phyloP scores from a whole-genome alignment of 345 rosid genomes.

The Eucalyptus urophylla region DNA sequence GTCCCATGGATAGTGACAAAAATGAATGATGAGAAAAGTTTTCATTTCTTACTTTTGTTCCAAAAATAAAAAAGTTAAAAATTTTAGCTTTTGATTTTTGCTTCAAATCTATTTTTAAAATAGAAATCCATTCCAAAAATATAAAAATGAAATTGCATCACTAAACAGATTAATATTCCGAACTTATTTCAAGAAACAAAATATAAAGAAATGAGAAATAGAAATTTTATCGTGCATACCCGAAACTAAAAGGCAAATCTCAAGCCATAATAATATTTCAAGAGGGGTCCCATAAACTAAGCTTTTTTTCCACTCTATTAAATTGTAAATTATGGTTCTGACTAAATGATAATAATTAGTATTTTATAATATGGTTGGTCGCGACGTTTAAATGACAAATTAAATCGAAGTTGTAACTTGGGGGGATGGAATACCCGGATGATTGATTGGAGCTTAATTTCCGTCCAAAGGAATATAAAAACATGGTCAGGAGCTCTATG shows the following conservation, averaged over 20 bases:
- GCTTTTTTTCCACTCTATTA: neutral
- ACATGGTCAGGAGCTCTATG: neutral
- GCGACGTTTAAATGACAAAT: neutral
- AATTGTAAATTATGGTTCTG: neutral
- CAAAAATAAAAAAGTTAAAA: fast-evolving
- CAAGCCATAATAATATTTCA: neutral
- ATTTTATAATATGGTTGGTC: neutral
- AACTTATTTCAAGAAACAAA: too few species aligned
- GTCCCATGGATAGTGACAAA: fast-evolving
- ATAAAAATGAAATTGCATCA: too few species aligned
- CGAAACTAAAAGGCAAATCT: neutral
- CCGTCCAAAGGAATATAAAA: neutral
- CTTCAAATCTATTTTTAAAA: too few species aligned
- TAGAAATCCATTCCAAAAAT: too few species aligned
- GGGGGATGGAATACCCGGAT: neutral
- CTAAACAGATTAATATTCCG: fast-evolving
- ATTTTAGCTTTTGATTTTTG: too few species aligned
- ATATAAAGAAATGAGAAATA: too few species aligned
- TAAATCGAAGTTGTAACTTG: neutral
- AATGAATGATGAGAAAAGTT: fast-evolving
- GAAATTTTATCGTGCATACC: too few species aligned
- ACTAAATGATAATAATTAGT: too few species aligned
- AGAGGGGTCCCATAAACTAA: neutral
- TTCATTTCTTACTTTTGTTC: too few species aligned
- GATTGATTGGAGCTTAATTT: neutral